Conservation (phyloP, 768 basidiomycete genomes). For the Hypsizygus marmoreus region DNA sequence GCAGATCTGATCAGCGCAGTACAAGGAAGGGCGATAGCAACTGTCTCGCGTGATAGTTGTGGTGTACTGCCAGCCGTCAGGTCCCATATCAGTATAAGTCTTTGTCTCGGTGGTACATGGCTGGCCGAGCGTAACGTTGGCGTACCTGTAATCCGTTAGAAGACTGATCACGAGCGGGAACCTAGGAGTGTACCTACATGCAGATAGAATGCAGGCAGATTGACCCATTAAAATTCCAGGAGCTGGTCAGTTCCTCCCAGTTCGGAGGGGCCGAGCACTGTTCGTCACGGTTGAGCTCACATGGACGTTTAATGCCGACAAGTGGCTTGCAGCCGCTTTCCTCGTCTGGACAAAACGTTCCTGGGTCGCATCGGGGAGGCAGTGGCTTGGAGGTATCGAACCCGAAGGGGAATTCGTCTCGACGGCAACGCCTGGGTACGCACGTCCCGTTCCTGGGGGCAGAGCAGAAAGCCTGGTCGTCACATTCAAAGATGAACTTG, state of each 20-base stretch:
- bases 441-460: constrained; percentile 45
- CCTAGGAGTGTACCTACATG: constrained; percentile 45
- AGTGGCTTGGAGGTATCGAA: constrained; percentile 37
- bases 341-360: constrained; percentile 70
- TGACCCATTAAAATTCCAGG: constrained; percentile 51
- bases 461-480: constrained; percentile 58
- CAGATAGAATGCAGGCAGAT: constrained; percentile 61
- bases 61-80: constrained; percentile 39
- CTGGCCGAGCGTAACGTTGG: constrained; percentile 54
- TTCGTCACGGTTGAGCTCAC: constrained; percentile 66
- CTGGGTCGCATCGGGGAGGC: constrained; percentile 54
- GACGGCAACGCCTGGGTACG: constrained; percentile 53
- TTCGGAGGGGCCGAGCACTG: constrained; percentile 46
- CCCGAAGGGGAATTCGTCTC: constrained; percentile 63
- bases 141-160: constrained; percentile 39
- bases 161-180: neutral
- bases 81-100: constrained; percentile 49
- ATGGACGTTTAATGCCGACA: constrained; percentile 44
- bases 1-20: constrained; percentile 57
- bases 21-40: constrained; percentile 53
- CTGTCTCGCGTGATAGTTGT: constrained; percentile 60
- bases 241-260: constrained; percentile 40
- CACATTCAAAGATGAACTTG: constrained; percentile 63
- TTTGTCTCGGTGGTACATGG: constrained; percentile 56
- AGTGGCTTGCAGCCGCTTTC: constrained; percentile 54